Conservation (phyloP, 441 rosid species). For the Gossypium gossypioides region DNA sequence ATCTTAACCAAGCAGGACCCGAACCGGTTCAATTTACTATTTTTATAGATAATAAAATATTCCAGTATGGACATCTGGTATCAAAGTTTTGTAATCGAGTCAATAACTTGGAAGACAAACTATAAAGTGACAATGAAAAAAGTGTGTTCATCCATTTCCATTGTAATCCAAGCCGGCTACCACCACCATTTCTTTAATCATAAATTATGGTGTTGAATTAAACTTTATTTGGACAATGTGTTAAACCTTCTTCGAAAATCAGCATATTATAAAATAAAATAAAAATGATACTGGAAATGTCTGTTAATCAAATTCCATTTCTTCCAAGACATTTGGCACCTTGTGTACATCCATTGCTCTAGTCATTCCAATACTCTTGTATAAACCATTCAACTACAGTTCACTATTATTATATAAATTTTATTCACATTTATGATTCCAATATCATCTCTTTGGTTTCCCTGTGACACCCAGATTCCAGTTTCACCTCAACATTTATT, state of each 20-base stretch:
- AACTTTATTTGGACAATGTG: not conserved
- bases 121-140: not conserved
- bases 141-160: not conserved
- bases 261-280: not conserved
- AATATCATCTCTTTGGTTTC: not conserved
- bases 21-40: too few relatives aligned
- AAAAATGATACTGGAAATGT: not conserved
- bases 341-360: not conserved
- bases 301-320: not conserved
- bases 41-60: too few relatives aligned
- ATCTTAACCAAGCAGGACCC: too few relatives aligned
- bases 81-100: too few relatives aligned
- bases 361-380: not conserved
- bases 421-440: not conserved
- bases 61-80: too few relatives aligned
- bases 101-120: not conserved
- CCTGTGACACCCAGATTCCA: not conserved
- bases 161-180: constrained; percentile 5
- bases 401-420: not conserved
- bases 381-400: not conserved
- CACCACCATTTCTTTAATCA: not conserved
- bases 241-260: not conserved
- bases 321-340: constrained; percentile 10
- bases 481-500: not conserved
- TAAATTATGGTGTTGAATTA: not conserved